phyloP scores from a whole-genome alignment of 2,329 filamentous ascomycete genomes.

The Intubia oerlemansii region DNA sequence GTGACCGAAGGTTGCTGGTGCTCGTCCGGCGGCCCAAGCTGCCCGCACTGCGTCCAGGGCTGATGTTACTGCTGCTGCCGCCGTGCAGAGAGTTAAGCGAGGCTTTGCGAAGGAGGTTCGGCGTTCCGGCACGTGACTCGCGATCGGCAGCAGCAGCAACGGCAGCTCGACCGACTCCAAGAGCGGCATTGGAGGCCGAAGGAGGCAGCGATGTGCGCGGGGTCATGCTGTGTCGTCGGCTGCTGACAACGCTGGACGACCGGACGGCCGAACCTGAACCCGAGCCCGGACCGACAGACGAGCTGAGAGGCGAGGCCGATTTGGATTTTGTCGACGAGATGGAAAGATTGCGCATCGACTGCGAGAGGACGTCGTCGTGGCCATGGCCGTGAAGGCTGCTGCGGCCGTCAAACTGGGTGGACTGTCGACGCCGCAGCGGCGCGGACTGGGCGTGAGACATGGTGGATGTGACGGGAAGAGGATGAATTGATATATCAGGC shows the following conservation, averaged over 20 bases:
- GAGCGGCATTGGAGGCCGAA: too few species aligned
- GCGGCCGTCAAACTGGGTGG: too few species aligned
- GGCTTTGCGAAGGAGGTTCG: slow-evolving; percentile 30
- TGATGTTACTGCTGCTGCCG: slow-evolving; percentile 13
- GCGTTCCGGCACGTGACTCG: slow-evolving; percentile 25
- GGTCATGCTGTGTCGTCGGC: slow-evolving; percentile 11
- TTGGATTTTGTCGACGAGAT: slow-evolving; percentile 5
- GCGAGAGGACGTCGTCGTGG: slow-evolving; percentile 6
- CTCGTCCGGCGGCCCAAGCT: slow-evolving; percentile 25
- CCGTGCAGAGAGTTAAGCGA: slow-evolving; percentile 34
- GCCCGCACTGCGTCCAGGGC: neutral
- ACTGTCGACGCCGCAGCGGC: too few species aligned
- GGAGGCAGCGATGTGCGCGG: slow-evolving; percentile 21
- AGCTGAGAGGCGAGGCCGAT: slow-evolving; percentile 4
- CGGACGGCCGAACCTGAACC: slow-evolving; percentile 15
- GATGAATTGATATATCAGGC: too few species aligned
- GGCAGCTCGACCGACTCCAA: too few species aligned
- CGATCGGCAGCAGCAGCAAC: slow-evolving; percentile 14
- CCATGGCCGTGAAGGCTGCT: too few species aligned
- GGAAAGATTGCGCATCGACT: slow-evolving; percentile 10
- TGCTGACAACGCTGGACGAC: slow-evolving; percentile 17
- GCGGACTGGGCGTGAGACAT: too few species aligned
- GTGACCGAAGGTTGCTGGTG: slow-evolving; percentile 22
- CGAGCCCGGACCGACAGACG: neutral
- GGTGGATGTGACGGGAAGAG: too few species aligned